Percentiles rank a stretch among this genome's conserved stretches.
These are phyloP conservation scores for Xylaria grammica DNA, from an alignment of 495 filamentous ascomycete genomes.

Conservation along the genomic window DNA sequence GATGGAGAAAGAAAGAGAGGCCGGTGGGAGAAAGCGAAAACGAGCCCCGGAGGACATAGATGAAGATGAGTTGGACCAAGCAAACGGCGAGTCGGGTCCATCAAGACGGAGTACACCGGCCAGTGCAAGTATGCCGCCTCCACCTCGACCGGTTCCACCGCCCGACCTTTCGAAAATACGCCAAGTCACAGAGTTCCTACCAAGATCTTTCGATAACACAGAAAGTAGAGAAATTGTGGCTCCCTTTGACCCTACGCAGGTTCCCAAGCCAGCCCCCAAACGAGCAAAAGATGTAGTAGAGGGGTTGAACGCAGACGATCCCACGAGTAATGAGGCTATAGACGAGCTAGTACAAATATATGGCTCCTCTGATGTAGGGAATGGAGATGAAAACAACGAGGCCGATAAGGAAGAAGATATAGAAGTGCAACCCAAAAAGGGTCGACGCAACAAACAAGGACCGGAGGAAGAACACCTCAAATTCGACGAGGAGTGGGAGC, in stretches of 20 bases:
- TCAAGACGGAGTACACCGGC: conserved; percentile 21
- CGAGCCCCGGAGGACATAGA: conserved; percentile 43
- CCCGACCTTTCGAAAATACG: conserved; percentile 35
- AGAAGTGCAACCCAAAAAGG: conserved; percentile 28
- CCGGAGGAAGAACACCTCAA: conserved; percentile 31
- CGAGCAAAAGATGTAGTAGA: conserved; percentile 28
- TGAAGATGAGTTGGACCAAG: conserved; percentile 31
- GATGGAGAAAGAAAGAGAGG: conserved; percentile 48
- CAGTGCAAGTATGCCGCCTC: conserved; percentile 30
- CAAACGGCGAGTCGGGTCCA: conserved; percentile 12
- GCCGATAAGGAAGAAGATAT: conserved; percentile 20
- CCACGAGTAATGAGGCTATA: conserved; percentile 37
- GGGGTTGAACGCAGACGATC: conserved; percentile 43
- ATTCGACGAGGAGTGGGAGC: conserved; percentile 54
- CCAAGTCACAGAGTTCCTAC: conserved; percentile 36
- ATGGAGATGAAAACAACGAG: conserved; percentile 17
- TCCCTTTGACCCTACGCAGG: conserved; percentile 33
- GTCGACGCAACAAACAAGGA: conserved; percentile 28
- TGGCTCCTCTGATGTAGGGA: conserved; percentile 15
- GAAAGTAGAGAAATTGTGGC: conserved; percentile 32
- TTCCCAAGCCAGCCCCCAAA: conserved; percentile 31
- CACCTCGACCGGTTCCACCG: conserved; percentile 25
- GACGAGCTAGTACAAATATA: conserved; percentile 35
- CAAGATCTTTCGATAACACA: conserved; percentile 30
- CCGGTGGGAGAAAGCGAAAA: conserved; percentile 47